Conservation (phyloP, 768 basidiomycete species). For the Rhodotorula sphaerocarpa region DNA sequence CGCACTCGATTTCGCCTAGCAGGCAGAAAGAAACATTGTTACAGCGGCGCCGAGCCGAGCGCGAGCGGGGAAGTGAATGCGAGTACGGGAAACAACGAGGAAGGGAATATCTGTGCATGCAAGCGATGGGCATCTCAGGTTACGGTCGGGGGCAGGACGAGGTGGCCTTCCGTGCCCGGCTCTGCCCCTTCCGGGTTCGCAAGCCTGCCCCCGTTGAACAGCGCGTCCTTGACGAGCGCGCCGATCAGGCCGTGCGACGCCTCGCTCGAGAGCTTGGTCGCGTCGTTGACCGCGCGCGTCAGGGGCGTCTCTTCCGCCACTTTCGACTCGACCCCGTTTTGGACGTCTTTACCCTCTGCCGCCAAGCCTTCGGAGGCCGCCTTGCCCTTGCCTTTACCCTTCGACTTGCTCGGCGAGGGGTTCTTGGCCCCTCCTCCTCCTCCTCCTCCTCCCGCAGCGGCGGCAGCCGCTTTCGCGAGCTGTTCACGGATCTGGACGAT, state of each 20-base stretch:
- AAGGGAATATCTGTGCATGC: not conserved
- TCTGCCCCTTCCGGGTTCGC: not conserved
- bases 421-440: too few species aligned
- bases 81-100: too few species aligned
- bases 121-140: not conserved
- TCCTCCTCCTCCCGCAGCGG: too few species aligned
- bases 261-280: conserved; percentile 83
- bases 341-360: too few species aligned
- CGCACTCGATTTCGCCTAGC: too few species aligned
- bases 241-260: conserved; percentile 89
- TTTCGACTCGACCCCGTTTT: conserved; percentile 62
- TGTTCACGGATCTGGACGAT: conserved; percentile 43
- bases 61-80: too few species aligned
- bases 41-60: too few species aligned
- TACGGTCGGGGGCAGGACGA: conserved; percentile 24
- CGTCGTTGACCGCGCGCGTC: conserved; percentile 81
- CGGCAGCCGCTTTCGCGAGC: conserved; percentile 49
- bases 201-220: conserved; percentile 52
- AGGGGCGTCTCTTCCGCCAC: conserved; percentile 74
- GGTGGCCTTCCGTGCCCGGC: not conserved
- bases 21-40: too few species aligned
- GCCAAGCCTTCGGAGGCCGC: conserved; percentile 25
- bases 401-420: conserved; percentile 38
- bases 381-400: conserved; percentile 46
- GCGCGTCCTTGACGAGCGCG: conserved; percentile 83